phyloP scores from a whole-genome alignment of 208 protist species.

The Leishmania aethiopica region DNA sequence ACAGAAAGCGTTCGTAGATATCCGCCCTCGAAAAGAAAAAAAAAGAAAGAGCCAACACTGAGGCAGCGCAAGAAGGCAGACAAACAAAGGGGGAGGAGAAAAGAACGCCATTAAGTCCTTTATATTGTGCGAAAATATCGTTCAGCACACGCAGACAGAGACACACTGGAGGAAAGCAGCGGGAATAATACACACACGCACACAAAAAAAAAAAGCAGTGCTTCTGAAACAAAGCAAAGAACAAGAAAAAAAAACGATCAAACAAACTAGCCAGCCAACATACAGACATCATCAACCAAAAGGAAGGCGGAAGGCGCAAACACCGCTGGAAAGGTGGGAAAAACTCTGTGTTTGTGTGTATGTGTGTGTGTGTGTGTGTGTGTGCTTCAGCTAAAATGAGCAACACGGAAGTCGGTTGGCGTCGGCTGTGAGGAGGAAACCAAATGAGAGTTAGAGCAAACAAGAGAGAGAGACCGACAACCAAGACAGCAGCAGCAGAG shows the following conservation, averaged over 20 bases:
- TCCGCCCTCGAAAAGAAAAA: not conserved
- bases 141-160: not conserved
- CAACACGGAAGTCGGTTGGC: not conserved
- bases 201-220: not conserved
- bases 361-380: not conserved
- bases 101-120: not conserved
- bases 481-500: not conserved
- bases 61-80: not conserved
- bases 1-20: not conserved
- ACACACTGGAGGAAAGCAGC: not conserved
- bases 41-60: not conserved
- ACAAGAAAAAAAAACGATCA: not conserved
- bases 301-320: not conserved
- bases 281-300: not conserved
- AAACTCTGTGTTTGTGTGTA: not conserved
- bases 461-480: not conserved
- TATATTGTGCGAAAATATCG: not conserved
- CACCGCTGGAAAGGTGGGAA: not conserved
- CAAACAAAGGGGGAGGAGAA: not conserved
- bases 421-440: not conserved
- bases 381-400: not conserved
- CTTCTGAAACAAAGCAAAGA: not conserved
- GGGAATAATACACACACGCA: not conserved
- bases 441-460: not conserved
- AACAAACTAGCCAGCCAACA: not conserved